phyloP scores from a whole-genome alignment of 257 asterid genomes.

The Ocimum tenuiflorum region DNA sequence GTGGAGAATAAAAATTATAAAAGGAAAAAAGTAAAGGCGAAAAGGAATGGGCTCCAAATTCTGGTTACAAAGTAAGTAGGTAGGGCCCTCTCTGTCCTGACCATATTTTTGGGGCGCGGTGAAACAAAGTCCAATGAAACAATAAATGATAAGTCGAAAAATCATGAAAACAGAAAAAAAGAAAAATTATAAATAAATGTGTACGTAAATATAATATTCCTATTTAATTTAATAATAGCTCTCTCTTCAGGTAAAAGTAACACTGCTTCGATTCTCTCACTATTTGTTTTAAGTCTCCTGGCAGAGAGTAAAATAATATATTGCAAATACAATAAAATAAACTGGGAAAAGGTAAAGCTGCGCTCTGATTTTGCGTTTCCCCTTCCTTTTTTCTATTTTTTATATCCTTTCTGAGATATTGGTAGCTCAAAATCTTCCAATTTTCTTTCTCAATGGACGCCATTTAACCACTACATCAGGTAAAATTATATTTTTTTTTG shows the following conservation, averaged over 20 bases:
- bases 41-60: slow-evolving; percentile 16
- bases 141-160: slow-evolving; percentile 6
- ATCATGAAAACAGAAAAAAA: not conserved
- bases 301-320: slow-evolving; percentile 32
- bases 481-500: not conserved
- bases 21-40: not conserved
- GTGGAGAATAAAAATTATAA: too few species aligned
- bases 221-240: too few species aligned
- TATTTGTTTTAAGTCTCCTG: slow-evolving; percentile 9
- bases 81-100: slow-evolving; percentile 20
- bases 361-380: slow-evolving; percentile 27
- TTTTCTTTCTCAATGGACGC: slow-evolving; percentile 32
- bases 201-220: not conserved
- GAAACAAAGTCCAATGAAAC: slow-evolving; percentile 18
- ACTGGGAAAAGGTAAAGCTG: slow-evolving; percentile 32
- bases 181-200: not conserved
- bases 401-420: slow-evolving; percentile 16
- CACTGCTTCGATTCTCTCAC: slow-evolving; percentile 23
- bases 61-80: slow-evolving; percentile 25
- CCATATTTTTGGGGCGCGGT: slow-evolving; percentile 25
- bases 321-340: slow-evolving; percentile 24
- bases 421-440: slow-evolving; percentile 26
- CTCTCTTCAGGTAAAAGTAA: too few species aligned
- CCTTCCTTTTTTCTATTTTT: not conserved
- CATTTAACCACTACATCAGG: slow-evolving; percentile 46